Evolutionary conservation across 306 rosid genomes (phyloP).

Genomic region (Herpetospermum pedunculosum): DNA sequence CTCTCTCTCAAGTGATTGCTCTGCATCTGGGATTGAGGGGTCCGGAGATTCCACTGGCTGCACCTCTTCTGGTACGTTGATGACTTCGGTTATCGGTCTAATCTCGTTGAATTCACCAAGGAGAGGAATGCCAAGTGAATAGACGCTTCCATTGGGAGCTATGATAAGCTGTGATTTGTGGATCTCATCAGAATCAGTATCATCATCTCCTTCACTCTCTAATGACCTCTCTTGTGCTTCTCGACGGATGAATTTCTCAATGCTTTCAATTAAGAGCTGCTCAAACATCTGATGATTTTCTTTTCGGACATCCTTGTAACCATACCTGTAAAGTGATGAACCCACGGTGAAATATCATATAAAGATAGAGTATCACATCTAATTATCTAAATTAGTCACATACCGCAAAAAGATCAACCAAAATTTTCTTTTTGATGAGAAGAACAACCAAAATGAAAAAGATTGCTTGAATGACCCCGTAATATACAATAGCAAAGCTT

Average conservation of each 20-base stretch:
- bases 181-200: slow-evolving; percentile 42
- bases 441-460: neutral
- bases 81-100: slow-evolving; percentile 37
- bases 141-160: slow-evolving; percentile 86
- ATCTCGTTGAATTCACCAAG: slow-evolving; percentile 39
- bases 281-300: slow-evolving; percentile 91
- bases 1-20: slow-evolving; percentile 78
- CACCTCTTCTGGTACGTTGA: slow-evolving; percentile 45
- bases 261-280: slow-evolving; percentile 93
- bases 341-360: neutral
- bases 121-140: slow-evolving; percentile 80
- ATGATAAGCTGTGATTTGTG: slow-evolving; percentile 56
- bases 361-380: neutral
- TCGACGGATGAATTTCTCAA: slow-evolving; percentile 86
- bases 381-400: neutral
- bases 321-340: slow-evolving; percentile 43
- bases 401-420: neutral
- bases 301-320: slow-evolving; percentile 90
- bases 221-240: slow-evolving; percentile 85
- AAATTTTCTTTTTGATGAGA: neutral
- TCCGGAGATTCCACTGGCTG: slow-evolving; percentile 23
- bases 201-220: slow-evolving; percentile 80
- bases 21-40: slow-evolving; percentile 44
- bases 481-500: neutral
- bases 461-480: neutral